A percentile compares a stretch with the other conserved stretches of the same genome.
Conservation (phyloP, 345 rosid species). For the Boechera retrofracta region DNA sequence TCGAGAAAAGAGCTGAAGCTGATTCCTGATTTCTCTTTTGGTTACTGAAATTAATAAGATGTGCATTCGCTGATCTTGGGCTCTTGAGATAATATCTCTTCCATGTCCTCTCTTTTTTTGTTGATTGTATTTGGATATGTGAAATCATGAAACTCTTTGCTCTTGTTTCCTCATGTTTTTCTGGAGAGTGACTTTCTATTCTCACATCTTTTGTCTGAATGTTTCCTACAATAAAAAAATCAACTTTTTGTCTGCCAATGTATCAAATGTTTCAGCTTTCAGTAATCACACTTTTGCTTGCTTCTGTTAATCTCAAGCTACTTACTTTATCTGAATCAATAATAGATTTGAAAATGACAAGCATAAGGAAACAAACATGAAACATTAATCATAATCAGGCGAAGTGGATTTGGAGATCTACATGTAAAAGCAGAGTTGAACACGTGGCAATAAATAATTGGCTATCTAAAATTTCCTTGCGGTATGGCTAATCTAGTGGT, state of each 20-base stretch:
- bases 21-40: conserved; percentile 52
- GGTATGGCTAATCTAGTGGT: conserved; percentile 37
- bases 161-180: conserved; percentile 34
- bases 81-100: conserved; percentile 33
- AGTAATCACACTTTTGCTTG: conserved; percentile 19
- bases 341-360: background rate
- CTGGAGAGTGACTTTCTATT: conserved; percentile 20
- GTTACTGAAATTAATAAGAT: conserved; percentile 30
- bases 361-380: conserved; percentile 4
- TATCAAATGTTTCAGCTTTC: conserved; percentile 2
- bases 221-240: conserved; percentile 32
- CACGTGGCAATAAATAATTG: conserved; percentile 77
- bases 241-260: conserved; percentile 8
- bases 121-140: conserved; percentile 52
- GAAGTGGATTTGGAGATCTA: conserved; percentile 30
- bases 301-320: conserved; percentile 4
- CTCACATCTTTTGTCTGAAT: conserved; percentile 28
- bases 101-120: conserved; percentile 4
- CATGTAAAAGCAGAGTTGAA: conserved; percentile 18
- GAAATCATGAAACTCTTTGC: conserved; percentile 45
- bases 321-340: background rate
- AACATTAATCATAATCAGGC: conserved; percentile 4
- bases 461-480: conserved; percentile 55
- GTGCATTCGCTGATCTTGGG: conserved; percentile 24
- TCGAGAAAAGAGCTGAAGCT: conserved; percentile 71